Conservation (phyloP, 2,329 filamentous ascomycete genomes). For the Colletotrichum chlorophyti region DNA sequence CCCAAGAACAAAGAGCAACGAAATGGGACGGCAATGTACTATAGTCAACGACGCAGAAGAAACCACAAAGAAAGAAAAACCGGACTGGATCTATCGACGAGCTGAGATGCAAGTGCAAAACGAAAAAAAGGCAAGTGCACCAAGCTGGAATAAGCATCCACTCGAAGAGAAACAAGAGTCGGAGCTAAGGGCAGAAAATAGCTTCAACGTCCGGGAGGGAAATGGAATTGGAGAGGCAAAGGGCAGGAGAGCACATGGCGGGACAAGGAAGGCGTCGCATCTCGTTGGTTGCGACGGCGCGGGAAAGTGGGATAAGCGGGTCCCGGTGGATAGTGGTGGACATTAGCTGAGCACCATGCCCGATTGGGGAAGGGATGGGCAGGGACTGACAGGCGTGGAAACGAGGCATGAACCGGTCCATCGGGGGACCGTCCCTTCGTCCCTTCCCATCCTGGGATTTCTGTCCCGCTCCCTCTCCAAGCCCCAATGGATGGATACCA, state of each 20-base stretch:
- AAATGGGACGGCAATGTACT: no score
- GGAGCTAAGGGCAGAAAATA: slow-evolving; percentile 10
- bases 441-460: neutral
- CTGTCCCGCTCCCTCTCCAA: neutral
- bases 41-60: slow-evolving; percentile 1
- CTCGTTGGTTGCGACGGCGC: neutral
- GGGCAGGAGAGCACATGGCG: slow-evolving; percentile 23
- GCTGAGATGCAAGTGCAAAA: neutral
- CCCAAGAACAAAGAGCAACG: no score
- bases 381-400: slow-evolving; percentile 11
- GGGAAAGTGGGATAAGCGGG: neutral
- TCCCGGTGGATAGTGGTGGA: neutral
- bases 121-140: neutral
- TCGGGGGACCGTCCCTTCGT: slow-evolving; percentile 20
- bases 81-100: neutral
- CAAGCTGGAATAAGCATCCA: no score
- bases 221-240: neutral
- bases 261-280: slow-evolving; percentile 10
- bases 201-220: slow-evolving; percentile 14
- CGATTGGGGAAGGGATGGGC: slow-evolving; percentile 4
- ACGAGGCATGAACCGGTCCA: slow-evolving; percentile 19
- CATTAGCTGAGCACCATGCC: neutral
- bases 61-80: neutral
- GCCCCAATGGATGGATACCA: neutral
- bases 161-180: slow-evolving; percentile 5